Percentiles rank a stretch among this genome's conserved stretches.
Conservation (phyloP, 495 filamentous ascomycete genomes). For the Darksidea phi region DNA sequence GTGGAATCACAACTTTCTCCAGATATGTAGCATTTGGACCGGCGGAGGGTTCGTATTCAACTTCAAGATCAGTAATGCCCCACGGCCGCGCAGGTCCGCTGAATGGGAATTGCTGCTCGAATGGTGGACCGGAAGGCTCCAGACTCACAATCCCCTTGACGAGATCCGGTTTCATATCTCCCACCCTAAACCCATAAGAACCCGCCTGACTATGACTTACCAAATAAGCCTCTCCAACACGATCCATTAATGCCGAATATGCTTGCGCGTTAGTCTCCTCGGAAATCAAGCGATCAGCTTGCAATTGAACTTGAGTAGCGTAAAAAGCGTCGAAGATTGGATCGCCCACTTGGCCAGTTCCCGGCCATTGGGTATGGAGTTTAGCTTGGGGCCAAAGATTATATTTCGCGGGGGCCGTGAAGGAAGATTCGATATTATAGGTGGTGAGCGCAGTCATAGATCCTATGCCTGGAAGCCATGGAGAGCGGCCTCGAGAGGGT, state of each 20-base stretch:
- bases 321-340: constrained; percentile 50
- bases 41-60: constrained; percentile 49
- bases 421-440: constrained; percentile 43
- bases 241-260: constrained; percentile 41
- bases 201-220: constrained; percentile 43
- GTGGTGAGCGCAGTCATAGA: constrained; percentile 40
- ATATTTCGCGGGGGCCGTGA: constrained; percentile 45
- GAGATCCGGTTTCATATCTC: constrained; percentile 36
- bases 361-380: constrained; percentile 54
- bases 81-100: constrained; percentile 20
- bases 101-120: constrained; percentile 8
- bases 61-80: constrained; percentile 40
- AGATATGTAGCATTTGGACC: constrained; percentile 40
- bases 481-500: constrained; percentile 47
- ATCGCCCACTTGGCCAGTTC: constrained; percentile 48
- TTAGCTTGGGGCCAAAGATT: constrained; percentile 48
- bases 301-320: constrained; percentile 38
- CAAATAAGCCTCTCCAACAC: constrained; percentile 38
- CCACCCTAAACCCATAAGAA: constrained; percentile 37
- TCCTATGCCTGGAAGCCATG: constrained; percentile 40
- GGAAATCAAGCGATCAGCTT: constrained; percentile 24
- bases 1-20: constrained; percentile 35
- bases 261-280: constrained; percentile 37
- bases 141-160: constrained; percentile 19
- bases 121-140: constrained; percentile 23